A percentile compares a stretch with the other conserved stretches of the same genome.
Evolutionary conservation across 1,139 yeast species (phyloP).

Genomic region (Hansenula lynferdii): DNA sequence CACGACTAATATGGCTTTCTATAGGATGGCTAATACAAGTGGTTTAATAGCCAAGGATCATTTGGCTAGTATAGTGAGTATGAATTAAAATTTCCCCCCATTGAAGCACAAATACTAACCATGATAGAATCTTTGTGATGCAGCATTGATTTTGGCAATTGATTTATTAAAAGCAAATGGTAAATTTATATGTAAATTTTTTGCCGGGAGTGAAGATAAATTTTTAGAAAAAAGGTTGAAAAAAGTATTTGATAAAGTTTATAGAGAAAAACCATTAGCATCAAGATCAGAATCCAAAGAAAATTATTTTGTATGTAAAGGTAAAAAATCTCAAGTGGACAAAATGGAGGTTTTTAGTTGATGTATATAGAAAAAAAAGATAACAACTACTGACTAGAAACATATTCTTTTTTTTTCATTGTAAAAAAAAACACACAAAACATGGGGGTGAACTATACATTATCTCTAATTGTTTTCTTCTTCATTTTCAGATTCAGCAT

Average conservation of each 20-base stretch:
- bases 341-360: constrained; percentile 39
- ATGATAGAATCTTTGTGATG: constrained; percentile 76
- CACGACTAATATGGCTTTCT: constrained; percentile 73
- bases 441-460: too few species aligned
- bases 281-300: constrained; percentile 62
- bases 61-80: constrained; percentile 46
- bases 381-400: background rate
- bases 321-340: constrained; percentile 42
- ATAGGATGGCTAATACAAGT: constrained; percentile 72
- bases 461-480: constrained; percentile 4
- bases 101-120: background rate
- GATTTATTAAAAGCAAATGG: constrained; percentile 69
- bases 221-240: constrained; percentile 51
- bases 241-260: constrained; percentile 56
- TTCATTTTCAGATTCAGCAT: constrained; percentile 6
- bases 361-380: constrained; percentile 1
- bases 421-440: background rate
- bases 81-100: background rate
- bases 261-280: constrained; percentile 54
- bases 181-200: constrained; percentile 65
- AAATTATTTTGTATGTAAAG: constrained; percentile 62
- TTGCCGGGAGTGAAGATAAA: constrained; percentile 64
- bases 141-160: constrained; percentile 73
- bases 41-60: constrained; percentile 64
- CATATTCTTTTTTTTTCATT: background rate